Percentiles rank a stretch among this genome's conserved stretches.
phyloP scores from a whole-genome alignment of 176 grass and related monocot species.

The Carex littledalei region DNA sequence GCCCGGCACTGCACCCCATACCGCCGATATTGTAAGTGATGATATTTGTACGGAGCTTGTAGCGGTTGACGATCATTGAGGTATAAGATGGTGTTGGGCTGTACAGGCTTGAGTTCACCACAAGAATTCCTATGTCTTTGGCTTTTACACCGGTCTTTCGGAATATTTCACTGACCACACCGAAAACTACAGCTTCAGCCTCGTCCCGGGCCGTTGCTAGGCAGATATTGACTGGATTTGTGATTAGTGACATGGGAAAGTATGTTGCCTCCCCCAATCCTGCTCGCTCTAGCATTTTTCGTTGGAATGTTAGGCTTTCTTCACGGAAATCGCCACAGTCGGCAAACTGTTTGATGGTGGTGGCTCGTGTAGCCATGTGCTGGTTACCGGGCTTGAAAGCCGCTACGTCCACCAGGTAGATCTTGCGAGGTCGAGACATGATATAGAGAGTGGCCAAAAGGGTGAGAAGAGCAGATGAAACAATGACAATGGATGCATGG shows the following conservation, averaged over 20 bases:
- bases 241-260: slow-evolving; percentile 65
- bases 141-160: slow-evolving; percentile 2
- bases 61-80: slow-evolving; percentile 62
- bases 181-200: slow-evolving; percentile 76
- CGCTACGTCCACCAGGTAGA: slow-evolving; percentile 62
- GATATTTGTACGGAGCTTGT: slow-evolving; percentile 39
- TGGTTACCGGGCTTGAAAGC: slow-evolving; percentile 31
- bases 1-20: slow-evolving; percentile 92
- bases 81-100: slow-evolving; percentile 79
- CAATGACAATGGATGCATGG: background rate
- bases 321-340: slow-evolving; percentile 41
- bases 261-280: slow-evolving; percentile 66
- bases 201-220: slow-evolving; percentile 52
- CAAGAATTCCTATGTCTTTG: slow-evolving; percentile 47
- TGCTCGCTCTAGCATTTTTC: slow-evolving; percentile 80
- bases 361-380: slow-evolving; percentile 53
- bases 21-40: slow-evolving; percentile 80
- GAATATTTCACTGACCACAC: slow-evolving; percentile 61
- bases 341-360: slow-evolving; percentile 53
- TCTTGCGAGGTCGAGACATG: slow-evolving; percentile 34
- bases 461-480: background rate
- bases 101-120: slow-evolving; percentile 87
- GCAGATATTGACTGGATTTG: slow-evolving; percentile 50
- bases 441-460: slow-evolving; percentile 30
- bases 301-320: slow-evolving; percentile 80